Conservation (phyloP, 2,329 filamentous ascomycete species). For the Paraphoma sp. region DNA sequence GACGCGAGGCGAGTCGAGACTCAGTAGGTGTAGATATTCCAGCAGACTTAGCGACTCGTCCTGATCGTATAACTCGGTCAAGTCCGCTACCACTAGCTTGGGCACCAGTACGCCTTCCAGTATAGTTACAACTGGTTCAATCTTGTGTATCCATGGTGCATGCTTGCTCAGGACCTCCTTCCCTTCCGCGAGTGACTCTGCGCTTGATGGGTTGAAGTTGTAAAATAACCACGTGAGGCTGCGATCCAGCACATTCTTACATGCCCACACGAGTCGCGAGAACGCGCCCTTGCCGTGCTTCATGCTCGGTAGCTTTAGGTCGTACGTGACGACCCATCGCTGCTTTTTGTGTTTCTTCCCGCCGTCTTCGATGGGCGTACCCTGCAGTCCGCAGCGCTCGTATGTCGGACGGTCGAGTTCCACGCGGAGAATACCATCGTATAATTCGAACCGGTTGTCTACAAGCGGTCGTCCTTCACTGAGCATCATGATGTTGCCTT, state of each 20-base stretch:
- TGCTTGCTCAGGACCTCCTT: slow-evolving; percentile 36
- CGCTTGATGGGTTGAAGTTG: slow-evolving; percentile 55
- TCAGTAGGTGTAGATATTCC: slow-evolving; percentile 77
- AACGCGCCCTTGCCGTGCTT: slow-evolving; percentile 83
- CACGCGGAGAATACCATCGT: slow-evolving; percentile 73
- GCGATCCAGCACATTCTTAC: slow-evolving; percentile 74
- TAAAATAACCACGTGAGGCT: slow-evolving; percentile 80
- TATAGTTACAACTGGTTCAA: slow-evolving; percentile 28
- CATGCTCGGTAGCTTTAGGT: slow-evolving; percentile 79
- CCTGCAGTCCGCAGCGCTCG: slow-evolving; percentile 81
- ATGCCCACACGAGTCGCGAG: slow-evolving; percentile 77
- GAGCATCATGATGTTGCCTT: slow-evolving; percentile 82
- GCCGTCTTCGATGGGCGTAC: slow-evolving; percentile 66
- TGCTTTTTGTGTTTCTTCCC: slow-evolving; percentile 70
- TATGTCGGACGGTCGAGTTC: slow-evolving; percentile 83
- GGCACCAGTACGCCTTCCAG: slow-evolving; percentile 39
- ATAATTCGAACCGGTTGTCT: slow-evolving; percentile 75
- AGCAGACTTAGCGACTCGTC: slow-evolving; percentile 71
- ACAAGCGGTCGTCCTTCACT: slow-evolving; percentile 76
- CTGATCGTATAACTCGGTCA: slow-evolving; percentile 56
- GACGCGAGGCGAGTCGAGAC: slow-evolving; percentile 70
- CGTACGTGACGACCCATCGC: slow-evolving; percentile 79
- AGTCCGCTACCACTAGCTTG: slow-evolving; percentile 22
- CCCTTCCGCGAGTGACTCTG: slow-evolving; percentile 30
- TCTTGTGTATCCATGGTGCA: slow-evolving; percentile 37